Evolutionary conservation across 148 eudicot genomes (phyloP).

Genomic region (Rhododendron simsii): DNA sequence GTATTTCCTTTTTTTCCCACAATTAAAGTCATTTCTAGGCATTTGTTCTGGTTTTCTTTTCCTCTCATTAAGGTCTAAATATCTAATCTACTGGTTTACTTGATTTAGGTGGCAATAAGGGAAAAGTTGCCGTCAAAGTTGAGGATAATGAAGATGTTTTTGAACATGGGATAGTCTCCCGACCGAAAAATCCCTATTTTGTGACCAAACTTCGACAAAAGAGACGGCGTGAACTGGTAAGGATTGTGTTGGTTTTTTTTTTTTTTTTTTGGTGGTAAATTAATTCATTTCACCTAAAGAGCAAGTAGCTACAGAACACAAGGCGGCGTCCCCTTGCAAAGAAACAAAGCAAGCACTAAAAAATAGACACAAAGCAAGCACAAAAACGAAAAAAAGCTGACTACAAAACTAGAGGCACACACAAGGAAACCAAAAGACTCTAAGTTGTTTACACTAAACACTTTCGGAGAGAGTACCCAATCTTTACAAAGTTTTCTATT

Average conservation of each 20-base stretch:
- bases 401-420: not conserved
- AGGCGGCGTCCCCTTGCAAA: not conserved
- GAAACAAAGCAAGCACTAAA: not conserved
- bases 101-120: not conserved
- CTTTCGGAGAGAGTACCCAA: not conserved
- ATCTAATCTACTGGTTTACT: not conserved
- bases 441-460: not conserved
- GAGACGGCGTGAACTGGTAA: constrained; percentile 15
- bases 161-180: constrained; percentile 1
- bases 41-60: not conserved
- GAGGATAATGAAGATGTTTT: constrained; percentile 14
- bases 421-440: not conserved
- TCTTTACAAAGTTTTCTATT: not conserved
- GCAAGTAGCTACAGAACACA: not conserved
- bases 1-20: not conserved
- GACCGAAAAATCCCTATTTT: constrained; percentile 24
- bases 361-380: not conserved
- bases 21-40: not conserved
- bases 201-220: constrained; percentile 1
- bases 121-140: not conserved
- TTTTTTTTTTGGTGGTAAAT: not conserved
- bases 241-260: not conserved
- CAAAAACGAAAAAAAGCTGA: not conserved
- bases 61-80: not conserved
- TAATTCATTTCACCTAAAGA: not conserved